These are phyloP conservation scores for Scenedesmus sp. DNA, from an alignment of 163 green algal species.

Conservation along the genomic window DNA sequence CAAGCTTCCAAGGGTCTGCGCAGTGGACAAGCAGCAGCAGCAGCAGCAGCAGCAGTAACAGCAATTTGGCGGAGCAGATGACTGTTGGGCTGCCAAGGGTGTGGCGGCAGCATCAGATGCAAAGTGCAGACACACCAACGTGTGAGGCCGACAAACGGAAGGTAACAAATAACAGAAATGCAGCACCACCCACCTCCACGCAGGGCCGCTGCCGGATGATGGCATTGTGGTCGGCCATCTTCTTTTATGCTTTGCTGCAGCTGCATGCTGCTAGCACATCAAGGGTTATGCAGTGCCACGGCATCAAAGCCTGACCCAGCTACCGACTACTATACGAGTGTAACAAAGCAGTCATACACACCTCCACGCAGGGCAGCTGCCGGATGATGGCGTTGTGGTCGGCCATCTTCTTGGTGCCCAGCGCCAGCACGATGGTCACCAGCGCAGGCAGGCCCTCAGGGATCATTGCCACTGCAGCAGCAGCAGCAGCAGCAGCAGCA, in stretches of 20 bases:
- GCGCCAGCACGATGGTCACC: slow-evolving; percentile 75
- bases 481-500: slow-evolving; percentile 22
- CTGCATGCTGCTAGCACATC: too few relatives aligned
- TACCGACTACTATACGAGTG: slow-evolving; percentile 32
- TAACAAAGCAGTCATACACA: not conserved
- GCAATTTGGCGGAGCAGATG: not conserved
- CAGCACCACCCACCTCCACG: slow-evolving; percentile 55
- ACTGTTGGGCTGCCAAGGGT: not conserved
- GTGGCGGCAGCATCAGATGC: not conserved
- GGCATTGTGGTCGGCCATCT: slow-evolving; percentile 69
- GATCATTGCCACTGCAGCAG: slow-evolving; percentile 72
- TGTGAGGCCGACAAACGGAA: too few relatives aligned
- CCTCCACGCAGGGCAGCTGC: slow-evolving; percentile 73
- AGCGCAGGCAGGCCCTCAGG: slow-evolving; percentile 79
- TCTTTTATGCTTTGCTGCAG: slow-evolving; percentile 22
- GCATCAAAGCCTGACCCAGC: too few relatives aligned
- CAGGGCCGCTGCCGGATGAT: slow-evolving; percentile 68
- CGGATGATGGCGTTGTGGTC: slow-evolving; percentile 73
- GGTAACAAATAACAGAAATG: too few relatives aligned
- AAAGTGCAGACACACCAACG: too few relatives aligned
- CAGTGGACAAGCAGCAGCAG: not conserved
- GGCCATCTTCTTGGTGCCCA: slow-evolving; percentile 61
- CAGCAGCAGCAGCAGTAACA: not conserved
- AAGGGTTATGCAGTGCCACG: too few relatives aligned
- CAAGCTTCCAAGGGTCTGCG: slow-evolving; percentile 55